Conservation (phyloP, 208 protist genomes). For the Acanthamoeba culbertsoni region DNA sequence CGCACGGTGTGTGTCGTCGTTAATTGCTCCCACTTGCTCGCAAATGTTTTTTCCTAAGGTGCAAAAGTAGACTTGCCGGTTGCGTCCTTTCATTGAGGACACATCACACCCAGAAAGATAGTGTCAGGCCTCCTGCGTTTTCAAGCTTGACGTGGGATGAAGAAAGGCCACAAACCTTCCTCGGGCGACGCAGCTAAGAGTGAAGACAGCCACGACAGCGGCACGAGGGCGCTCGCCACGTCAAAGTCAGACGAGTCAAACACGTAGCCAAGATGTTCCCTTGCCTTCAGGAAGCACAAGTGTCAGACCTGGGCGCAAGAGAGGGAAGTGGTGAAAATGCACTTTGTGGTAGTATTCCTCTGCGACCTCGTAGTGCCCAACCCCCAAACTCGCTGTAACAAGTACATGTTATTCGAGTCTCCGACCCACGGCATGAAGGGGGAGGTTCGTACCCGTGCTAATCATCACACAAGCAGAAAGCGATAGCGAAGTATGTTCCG, state of each 20-base stretch:
- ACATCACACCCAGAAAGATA: neutral
- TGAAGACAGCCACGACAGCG: neutral
- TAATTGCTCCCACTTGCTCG: neutral
- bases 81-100: neutral
- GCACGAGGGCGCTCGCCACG: neutral
- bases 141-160: no score
- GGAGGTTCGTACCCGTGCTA: neutral
- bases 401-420: no score
- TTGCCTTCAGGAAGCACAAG: neutral
- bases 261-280: neutral
- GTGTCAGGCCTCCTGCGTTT: no score
- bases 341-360: conserved; percentile 1
- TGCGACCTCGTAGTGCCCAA: neutral
- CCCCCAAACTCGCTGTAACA: neutral
- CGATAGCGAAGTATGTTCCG: neutral
- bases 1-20: neutral
- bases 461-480: conserved; percentile 2
- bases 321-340: neutral
- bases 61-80: neutral
- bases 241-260: conserved; percentile 6
- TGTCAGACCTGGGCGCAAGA: neutral
- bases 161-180: neutral
- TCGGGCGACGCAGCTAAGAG: neutral
- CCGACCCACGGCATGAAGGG: no score
- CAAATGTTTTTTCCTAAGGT: neutral